Evolutionary conservation across 1,284 basidiomycete genomes (phyloP), one percentile per base, ranked within the genome.

Genomic region (Melanopsichium pennsylvanicum): DNA sequence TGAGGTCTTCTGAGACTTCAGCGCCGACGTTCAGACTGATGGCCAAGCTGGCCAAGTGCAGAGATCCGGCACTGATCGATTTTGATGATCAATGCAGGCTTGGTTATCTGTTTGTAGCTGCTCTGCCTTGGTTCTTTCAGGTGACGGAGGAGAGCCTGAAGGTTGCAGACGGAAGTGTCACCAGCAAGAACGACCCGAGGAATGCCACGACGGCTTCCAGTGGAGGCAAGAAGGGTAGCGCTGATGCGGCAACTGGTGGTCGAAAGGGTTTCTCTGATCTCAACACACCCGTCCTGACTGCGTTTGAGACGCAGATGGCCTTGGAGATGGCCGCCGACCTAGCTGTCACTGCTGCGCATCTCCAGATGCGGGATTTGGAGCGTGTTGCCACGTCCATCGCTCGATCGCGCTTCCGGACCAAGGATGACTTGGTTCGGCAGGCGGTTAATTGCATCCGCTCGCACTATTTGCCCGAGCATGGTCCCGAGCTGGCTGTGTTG

Each of bases 381-480:
- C 89, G 91, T 27, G 89, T 97, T 71, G 90, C 95, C 86, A 89
- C 86, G 2, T 94, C 92, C 7, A 93, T 95, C 68, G 88, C 91
- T 34, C 92, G 91, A 81, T 85, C 86, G 19, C 89, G 92, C 37
- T 97, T 97, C 85, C 86, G 93, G 36, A 92, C 92, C 2, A 90
- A 90, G 78, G 94, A 97, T 52, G 93, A 97, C 81, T 93, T 97
- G 81, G 86, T 95, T 55, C 88, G 92, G 3, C 93, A 97, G 79
- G 93, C 92, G 0, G 88, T 92, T 16, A 85, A 87, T 3, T 89
- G 90, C 69, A 85, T 97, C 35, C 87, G 91, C 25, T 91, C 94
- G 74, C 87, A 92, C 75, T 93, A 90, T 56, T 63, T 83, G 87
- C 86, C 19, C 75, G 72, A 73, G 79, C 43, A 87, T 86, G 73